Evolutionary conservation across 768 basidiomycete species (phyloP), one percentile per base, ranked within the genome.

Genomic region (Pleurotus tuber-regium): DNA sequence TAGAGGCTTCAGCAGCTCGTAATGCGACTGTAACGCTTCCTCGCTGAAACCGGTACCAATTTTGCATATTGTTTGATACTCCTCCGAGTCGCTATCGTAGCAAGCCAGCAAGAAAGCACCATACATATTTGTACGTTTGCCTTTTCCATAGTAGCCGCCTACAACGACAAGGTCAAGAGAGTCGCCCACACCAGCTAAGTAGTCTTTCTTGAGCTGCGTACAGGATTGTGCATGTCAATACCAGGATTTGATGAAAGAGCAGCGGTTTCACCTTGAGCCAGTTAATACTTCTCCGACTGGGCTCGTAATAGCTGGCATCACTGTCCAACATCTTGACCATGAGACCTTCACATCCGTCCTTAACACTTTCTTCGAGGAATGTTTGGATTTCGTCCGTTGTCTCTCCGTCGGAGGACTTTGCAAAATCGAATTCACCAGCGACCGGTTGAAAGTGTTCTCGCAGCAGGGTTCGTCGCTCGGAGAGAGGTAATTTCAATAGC

Each of bases 291-390:
- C 97, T 76, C 52, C 96, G 74, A 66, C 92, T 96, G 7, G 97
- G 97, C 68, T 98, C 95, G 63, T 99, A 99, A 61, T 81, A 91
- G 66, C 93, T 92, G 5, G 87, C 90, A 31, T 92, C 87, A 40
- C 82, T 87, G 35, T 96, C 92, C 14, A 99, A 73, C 93, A 97
- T 96, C 74, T 99, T 99, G 53, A 99, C 92, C 97, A 99, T 99
- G 40, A 99, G 79, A 8, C 97, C 97, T 67, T 99, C 97, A 65
- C 97, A 98, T 1, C 96, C 94, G 64, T 98, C 97, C 65, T 94
- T 98, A 58, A 99, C 92, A 66, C 91, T 94, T 58, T 94, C 90
- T 64, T 98, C 96, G 7, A 99, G 72, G 77, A 99, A 98, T 1
- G 79, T 65, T 63, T 97, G 93, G 41, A 99, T 98, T 61, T 97